Percentiles rank a stretch among this genome's conserved stretches.
Evolutionary conservation across 352 stramenopile genomes (phyloP).

Genomic region (Globisporangium cederbergense): DNA sequence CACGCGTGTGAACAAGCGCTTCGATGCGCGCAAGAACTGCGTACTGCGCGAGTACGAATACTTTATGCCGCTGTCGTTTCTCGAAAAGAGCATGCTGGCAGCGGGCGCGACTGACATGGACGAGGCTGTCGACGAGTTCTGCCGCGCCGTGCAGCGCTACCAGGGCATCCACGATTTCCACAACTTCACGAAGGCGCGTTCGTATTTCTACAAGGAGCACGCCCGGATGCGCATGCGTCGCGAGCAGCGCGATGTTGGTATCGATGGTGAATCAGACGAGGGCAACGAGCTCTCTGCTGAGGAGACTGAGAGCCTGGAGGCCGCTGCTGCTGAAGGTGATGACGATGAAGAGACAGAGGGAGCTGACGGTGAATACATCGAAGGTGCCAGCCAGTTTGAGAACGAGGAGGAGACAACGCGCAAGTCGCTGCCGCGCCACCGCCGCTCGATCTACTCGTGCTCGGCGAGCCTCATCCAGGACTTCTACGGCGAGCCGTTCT

Average conservation of each 20-base stretch:
- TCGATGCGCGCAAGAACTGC: slow-evolving; percentile 85
- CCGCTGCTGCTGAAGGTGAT: slow-evolving; percentile 5
- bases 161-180: slow-evolving; percentile 90
- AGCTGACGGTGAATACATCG: slow-evolving; percentile 20
- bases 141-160: slow-evolving; percentile 49
- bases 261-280: slow-evolving; percentile 8
- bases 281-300: slow-evolving; percentile 5
- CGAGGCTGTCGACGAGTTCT: slow-evolving; percentile 44
- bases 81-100: slow-evolving; percentile 41
- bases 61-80: slow-evolving; percentile 82
- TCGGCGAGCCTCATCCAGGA: slow-evolving; percentile 54
- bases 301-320: slow-evolving; percentile 3
- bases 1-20: slow-evolving; percentile 87
- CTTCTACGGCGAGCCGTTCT: slow-evolving; percentile 55
- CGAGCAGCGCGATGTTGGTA: slow-evolving; percentile 5
- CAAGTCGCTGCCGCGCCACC: slow-evolving; percentile 62
- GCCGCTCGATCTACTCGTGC: slow-evolving; percentile 78
- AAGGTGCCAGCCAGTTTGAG: slow-evolving; percentile 35
- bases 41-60: slow-evolving; percentile 90
- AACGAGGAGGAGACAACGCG: slow-evolving; percentile 35
- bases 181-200: slow-evolving; percentile 87
- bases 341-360: slow-evolving; percentile 15
- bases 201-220: slow-evolving; percentile 74
- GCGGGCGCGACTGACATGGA: slow-evolving; percentile 32
- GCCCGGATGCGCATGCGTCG: slow-evolving; percentile 28